Evolutionary conservation across 257 asterid genomes (phyloP).

Genomic region (Capsicum rhomboideum): DNA sequence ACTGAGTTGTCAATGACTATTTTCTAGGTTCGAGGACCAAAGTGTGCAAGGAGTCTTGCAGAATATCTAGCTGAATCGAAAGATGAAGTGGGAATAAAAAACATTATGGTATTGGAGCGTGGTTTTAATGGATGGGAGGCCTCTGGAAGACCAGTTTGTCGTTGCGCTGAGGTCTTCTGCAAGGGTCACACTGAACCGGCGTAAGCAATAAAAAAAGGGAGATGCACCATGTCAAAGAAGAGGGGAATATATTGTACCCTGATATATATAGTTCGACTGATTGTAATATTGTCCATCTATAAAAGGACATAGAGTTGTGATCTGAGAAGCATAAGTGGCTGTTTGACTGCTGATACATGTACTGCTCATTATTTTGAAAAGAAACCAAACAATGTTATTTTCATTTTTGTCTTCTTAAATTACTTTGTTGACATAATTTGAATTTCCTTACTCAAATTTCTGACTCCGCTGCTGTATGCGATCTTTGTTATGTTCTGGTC

Average conservation of each 20-base stretch:
- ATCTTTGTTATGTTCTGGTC: not conserved
- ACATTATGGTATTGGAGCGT: slow-evolving; percentile 70
- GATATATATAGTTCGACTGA: not conserved
- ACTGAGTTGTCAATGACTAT: not conserved
- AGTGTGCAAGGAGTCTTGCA: slow-evolving; percentile 71
- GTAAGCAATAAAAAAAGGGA: not conserved
- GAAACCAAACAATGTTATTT: not conserved
- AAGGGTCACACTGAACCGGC: slow-evolving; percentile 38
- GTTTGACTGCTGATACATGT: not conserved
- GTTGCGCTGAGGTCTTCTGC: slow-evolving; percentile 68
- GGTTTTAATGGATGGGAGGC: slow-evolving; percentile 96
- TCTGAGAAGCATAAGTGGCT: not conserved
- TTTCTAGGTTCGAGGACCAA: slow-evolving; percentile 91
- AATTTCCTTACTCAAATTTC: not conserved
- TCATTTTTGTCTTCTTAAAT: not conserved
- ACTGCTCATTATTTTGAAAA: not conserved
- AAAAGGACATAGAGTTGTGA: not conserved
- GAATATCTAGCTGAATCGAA: slow-evolving; percentile 53
- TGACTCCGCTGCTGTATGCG: not conserved
- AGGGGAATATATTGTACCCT: not conserved
- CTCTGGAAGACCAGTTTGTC: slow-evolving; percentile 81
- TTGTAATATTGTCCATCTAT: not conserved
- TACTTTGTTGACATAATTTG: not conserved
- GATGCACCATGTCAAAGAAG: not conserved
- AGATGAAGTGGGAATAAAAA: slow-evolving; percentile 45